Conservation (phyloP, 148 eudicot species). For the Amaranthus palmeri region DNA sequence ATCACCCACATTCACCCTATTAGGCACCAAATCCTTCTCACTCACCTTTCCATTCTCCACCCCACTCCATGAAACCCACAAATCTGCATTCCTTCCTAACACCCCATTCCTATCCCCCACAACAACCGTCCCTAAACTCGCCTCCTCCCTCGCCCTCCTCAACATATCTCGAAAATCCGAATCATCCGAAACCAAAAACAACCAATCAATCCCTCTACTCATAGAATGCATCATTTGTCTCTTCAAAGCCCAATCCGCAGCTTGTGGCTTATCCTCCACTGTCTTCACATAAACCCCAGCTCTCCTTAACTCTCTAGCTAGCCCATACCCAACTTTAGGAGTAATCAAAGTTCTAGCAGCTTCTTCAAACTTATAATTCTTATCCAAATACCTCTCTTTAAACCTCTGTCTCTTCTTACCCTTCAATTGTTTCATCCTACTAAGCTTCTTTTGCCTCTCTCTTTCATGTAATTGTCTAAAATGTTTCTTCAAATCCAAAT, state of each 20-base stretch:
- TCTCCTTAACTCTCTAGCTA: conserved; percentile 63
- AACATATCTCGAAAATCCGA: conserved; percentile 82
- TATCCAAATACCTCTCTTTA: conserved; percentile 62
- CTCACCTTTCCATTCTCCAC: conserved; percentile 75
- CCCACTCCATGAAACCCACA: conserved; percentile 71
- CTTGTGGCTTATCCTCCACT: conserved; percentile 90
- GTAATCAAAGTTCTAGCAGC: conserved; percentile 59
- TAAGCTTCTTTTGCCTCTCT: conserved; percentile 76
- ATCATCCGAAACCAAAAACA: conserved; percentile 83
- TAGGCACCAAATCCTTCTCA: conserved; percentile 60
- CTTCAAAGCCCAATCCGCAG: conserved; percentile 91
- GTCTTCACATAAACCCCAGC: conserved; percentile 90
- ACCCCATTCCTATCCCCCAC: conserved; percentile 75
- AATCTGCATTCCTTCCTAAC: conserved; percentile 73
- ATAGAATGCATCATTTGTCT: conserved; percentile 67
- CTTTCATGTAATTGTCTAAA: conserved; percentile 69
- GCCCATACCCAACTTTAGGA: conserved; percentile 72
- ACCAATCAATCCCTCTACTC: conserved; percentile 78
- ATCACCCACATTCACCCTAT: conserved; percentile 27
- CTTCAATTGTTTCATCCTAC: conserved; percentile 63
- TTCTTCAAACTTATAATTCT: conserved; percentile 58
- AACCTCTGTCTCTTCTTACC: conserved; percentile 72
- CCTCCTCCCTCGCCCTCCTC: conserved; percentile 67
- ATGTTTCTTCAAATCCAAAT: conserved; percentile 69
- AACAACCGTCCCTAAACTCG: conserved; percentile 81